Evolutionary conservation across 108 stramenopile species (phyloP), one percentile per base, ranked within the genome.

Genomic region (Hondaea fermentalgiana): DNA sequence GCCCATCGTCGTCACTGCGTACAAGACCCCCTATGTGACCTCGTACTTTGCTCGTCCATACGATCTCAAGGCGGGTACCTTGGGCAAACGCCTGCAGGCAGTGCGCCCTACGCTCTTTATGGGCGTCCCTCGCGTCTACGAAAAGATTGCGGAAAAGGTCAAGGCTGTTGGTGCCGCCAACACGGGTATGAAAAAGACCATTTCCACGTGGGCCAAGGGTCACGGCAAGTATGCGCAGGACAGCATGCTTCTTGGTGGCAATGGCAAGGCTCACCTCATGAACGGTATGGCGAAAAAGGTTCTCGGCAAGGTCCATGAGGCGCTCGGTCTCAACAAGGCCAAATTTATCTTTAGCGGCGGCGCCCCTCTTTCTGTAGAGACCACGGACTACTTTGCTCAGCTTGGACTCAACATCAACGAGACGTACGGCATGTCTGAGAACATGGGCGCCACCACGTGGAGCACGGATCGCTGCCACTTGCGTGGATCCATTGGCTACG

Each of bases 91-190:
- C 5, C 90, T 96, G 4, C 91, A 89, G 88, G 92, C 90, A 0
- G 94, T 95, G 23, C 92, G 93, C 12, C 96, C 96, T 5, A 96
- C 96, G 0, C 29, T 95, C 57, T 96, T 96, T 90, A 94, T 96
- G 57, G 96, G 96, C 17, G 96, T 96, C 21, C 96, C 96, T 55
- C 92, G 95, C 59, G 96, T 96, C 51, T 96, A 95, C 95, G 96
- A 96, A 91, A 96, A 96, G 92, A 95, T 96, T 87, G 93, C 92
- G 87, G 96, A 94, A 72, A 95, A 93, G 93, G 93, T 95, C 94
- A 93, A 94, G 87, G 92, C 92, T 47, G 91, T 94, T 6, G 96
- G 93, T 45, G 91, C 92, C 64, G 51, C 87, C 23, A 89, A 23
- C 92, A 92, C 44, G 35, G 93, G 93, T 43, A 17, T 94, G n/a